A percentile compares a stretch with the other conserved stretches of the same genome.
Evolutionary conservation across 768 basidiomycete species (phyloP).

Genomic region (Russula olivacea): DNA sequence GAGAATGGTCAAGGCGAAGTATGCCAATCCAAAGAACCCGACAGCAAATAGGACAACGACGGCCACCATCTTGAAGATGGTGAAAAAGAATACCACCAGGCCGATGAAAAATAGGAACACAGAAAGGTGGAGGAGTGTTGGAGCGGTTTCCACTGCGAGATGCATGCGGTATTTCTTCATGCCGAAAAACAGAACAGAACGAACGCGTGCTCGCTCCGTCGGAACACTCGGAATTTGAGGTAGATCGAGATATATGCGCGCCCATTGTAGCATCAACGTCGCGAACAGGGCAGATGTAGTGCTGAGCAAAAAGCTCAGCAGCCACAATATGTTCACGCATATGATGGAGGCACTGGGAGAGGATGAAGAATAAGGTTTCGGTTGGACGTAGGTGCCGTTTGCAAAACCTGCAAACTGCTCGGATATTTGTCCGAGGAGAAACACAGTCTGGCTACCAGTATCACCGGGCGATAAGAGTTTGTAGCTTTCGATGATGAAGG

Average conservation of each 20-base stretch:
- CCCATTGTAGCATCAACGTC: conserved; percentile 20
- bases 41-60: background rate
- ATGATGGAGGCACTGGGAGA: background rate
- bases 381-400: conserved; percentile 2
- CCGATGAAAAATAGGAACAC: conserved; percentile 21
- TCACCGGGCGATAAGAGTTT: conserved; percentile 20
- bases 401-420: conserved; percentile 4
- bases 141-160: background rate
- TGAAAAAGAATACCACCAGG: conserved; percentile 15
- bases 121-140: conserved; percentile 30
- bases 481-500: conserved; percentile 26
- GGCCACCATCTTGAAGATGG: conserved; percentile 6
- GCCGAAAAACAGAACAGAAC: conserved; percentile 14
- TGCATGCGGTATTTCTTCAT: conserved; percentile 4
- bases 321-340: conserved; percentile 19
- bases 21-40: conserved; percentile 3
- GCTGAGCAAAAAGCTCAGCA: conserved; percentile 15
- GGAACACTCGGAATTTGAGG: conserved; percentile 19
- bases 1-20: conserved; percentile 10
- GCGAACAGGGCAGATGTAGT: conserved; percentile 16
- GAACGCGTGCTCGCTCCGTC: conserved; percentile 14
- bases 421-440: conserved; percentile 15
- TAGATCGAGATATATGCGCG: conserved; percentile 11
- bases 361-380: background rate
- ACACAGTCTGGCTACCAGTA: background rate